Percentiles rank a stretch among this genome's conserved stretches.
These are phyloP conservation scores for Aspergillus piperis DNA, from an alignment of 2,329 filamentous ascomycete species.

Conservation along the genomic window DNA sequence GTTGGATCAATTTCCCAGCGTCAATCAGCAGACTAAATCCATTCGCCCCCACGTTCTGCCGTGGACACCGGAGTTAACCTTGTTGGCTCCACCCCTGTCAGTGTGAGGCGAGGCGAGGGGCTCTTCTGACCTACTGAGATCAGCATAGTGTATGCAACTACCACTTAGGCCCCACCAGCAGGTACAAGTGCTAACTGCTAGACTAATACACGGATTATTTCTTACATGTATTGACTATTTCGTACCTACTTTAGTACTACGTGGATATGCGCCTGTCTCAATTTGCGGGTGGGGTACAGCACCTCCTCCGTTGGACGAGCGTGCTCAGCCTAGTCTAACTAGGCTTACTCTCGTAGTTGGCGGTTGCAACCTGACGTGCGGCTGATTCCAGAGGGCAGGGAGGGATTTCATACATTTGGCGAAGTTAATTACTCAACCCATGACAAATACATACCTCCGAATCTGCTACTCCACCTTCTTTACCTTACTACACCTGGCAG, in stretches of 20 bases:
- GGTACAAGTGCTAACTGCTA: background rate
- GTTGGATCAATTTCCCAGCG: background rate
- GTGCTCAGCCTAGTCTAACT: too few relatives aligned
- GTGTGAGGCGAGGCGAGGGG: background rate
- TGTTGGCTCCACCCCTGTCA: conserved; percentile 3
- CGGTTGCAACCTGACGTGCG: background rate
- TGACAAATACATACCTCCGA: background rate
- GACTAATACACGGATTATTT: background rate
- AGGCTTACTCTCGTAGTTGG: background rate
- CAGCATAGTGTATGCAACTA: background rate
- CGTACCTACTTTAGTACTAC: background rate
- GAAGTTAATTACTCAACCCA: background rate
- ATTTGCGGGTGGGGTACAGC: background rate
- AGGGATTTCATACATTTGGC: too few relatives aligned
- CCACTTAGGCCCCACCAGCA: background rate
- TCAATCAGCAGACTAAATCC: background rate
- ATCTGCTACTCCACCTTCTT: background rate
- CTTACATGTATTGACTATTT: background rate
- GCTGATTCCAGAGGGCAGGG: too few relatives aligned
- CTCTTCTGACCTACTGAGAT: background rate
- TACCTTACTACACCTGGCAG: conserved; percentile 1
- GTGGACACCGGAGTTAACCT: background rate
- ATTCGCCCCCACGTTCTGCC: background rate
- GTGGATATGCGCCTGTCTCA: background rate
- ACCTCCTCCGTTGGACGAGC: background rate